Conservation (phyloP, 2,329 filamentous ascomycete species). For the Juglanconis sp. region DNA sequence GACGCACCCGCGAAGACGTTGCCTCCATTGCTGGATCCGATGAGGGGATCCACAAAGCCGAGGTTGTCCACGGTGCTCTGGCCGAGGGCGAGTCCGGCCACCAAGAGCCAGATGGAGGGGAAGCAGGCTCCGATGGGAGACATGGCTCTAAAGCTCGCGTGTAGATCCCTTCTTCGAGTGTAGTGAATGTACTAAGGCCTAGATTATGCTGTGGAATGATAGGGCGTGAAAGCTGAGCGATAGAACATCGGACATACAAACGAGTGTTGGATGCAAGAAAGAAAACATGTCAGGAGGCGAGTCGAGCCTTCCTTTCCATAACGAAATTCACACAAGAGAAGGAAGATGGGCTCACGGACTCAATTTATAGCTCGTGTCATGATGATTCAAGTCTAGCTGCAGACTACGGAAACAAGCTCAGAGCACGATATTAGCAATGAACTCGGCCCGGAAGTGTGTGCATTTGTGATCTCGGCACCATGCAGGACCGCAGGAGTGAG, state of each 20-base stretch:
- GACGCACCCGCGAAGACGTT: slow-evolving; percentile 44
- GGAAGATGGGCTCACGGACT: not conserved
- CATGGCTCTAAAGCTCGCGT: not conserved
- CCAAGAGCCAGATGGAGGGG: not conserved
- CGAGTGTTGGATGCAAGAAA: too few relatives aligned
- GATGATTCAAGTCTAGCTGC: not conserved
- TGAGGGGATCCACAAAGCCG: slow-evolving; percentile 33
- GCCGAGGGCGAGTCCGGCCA: not conserved
- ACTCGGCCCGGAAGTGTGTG: not conserved
- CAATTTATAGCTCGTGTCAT: not conserved
- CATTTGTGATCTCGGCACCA: too few relatives aligned
- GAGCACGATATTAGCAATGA: not conserved
- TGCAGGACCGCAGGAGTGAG: not conserved
- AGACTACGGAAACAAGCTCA: not conserved
- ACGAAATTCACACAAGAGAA: too few relatives aligned
- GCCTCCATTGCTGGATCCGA: slow-evolving; percentile 39
- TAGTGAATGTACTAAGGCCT: not conserved
- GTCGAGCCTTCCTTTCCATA: too few relatives aligned
- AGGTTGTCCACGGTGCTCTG: slow-evolving; percentile 11
- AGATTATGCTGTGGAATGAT: not conserved
- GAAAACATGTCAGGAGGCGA: too few relatives aligned
- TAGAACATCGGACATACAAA: too few relatives aligned
- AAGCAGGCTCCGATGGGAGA: not conserved
- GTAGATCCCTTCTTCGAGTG: not conserved
- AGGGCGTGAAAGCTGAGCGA: not conserved